Conservation (phyloP, 257 asterid genomes). For the Nemophila menziesii region DNA sequence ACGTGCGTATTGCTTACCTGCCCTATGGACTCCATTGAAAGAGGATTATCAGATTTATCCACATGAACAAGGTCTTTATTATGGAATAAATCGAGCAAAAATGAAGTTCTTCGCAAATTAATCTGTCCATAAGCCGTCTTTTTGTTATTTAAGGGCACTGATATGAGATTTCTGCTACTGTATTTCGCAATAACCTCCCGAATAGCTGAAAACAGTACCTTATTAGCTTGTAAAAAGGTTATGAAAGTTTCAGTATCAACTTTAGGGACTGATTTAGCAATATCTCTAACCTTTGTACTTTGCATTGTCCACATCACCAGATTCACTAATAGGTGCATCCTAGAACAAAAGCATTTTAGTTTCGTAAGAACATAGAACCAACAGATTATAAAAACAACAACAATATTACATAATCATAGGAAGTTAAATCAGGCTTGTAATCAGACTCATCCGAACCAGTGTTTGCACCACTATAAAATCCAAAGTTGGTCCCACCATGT, state of each 20-base stretch:
- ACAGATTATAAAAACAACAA: conserved; percentile 13
- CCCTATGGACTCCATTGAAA: conserved; percentile 76
- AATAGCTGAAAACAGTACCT: conserved; percentile 53
- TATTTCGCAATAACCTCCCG: conserved; percentile 62
- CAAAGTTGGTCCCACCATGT: conserved; percentile 95
- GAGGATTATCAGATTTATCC: conserved; percentile 54
- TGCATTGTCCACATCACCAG: conserved; percentile 77
- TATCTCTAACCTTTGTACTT: conserved; percentile 62
- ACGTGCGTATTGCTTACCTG: conserved; percentile 31
- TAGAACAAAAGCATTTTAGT: conserved; percentile 18
- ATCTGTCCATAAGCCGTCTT: conserved; percentile 61
- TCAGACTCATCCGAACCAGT: conserved; percentile 65
- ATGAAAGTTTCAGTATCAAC: neutral
- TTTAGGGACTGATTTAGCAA: neutral
- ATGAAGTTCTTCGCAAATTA: conserved; percentile 37
- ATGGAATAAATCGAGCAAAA: conserved; percentile 39
- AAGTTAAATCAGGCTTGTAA: conserved; percentile 85
- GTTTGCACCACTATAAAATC: conserved; percentile 91
- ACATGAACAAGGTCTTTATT: conserved; percentile 21
- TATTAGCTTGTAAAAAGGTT: conserved; percentile 9
- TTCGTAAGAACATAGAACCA: conserved; percentile 15
- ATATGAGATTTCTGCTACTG: conserved; percentile 32
- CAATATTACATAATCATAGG: conserved; percentile 87
- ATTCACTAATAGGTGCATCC: conserved; percentile 97
- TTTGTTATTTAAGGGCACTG: conserved; percentile 49